These are phyloP conservation scores for Truncatella angustata DNA, from an alignment of 2,329 filamentous ascomycete species.

Conservation along the genomic window DNA sequence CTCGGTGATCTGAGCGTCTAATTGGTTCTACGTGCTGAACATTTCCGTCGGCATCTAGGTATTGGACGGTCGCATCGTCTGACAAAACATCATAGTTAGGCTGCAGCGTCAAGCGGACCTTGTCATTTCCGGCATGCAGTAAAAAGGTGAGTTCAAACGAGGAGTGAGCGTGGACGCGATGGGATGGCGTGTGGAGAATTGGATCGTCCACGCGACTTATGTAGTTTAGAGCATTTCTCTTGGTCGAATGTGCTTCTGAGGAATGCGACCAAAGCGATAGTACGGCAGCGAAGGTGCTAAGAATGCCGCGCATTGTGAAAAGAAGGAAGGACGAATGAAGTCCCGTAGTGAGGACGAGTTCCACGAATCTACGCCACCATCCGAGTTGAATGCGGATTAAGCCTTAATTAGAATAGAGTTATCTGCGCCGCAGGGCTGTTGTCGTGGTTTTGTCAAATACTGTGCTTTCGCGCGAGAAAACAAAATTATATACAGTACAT, in stretches of 20 bases:
- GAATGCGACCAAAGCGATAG: conserved; percentile 28
- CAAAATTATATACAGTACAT: neutral
- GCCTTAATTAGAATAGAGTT: neutral
- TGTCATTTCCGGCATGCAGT: conserved; percentile 63
- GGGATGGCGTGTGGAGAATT: conserved; percentile 73
- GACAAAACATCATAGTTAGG: conserved; percentile 90
- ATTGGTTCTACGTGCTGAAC: conserved; percentile 67
- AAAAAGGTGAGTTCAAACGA: conserved; percentile 83
- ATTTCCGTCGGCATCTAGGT: conserved; percentile 70
- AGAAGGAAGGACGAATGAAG: conserved; percentile 7
- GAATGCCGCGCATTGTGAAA: conserved; percentile 27
- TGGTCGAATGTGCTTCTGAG: conserved; percentile 63
- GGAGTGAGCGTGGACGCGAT: conserved; percentile 76
- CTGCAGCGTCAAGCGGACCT: conserved; percentile 76
- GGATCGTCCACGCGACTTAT: conserved; percentile 72
- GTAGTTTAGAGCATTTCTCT: conserved; percentile 74
- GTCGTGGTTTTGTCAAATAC: neutral
- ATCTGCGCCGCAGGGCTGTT: neutral
- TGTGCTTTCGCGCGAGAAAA: neutral
- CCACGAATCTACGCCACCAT: conserved; percentile 24
- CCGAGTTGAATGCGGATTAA: conserved; percentile 4
- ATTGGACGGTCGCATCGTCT: conserved; percentile 70
- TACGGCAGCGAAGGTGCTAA: conserved; percentile 24
- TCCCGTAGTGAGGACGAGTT: conserved; percentile 20
- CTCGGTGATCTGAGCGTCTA: conserved; percentile 70